Evolutionary conservation across 305 asterid species (phyloP).

Genomic region (Solanum hybrid): DNA sequence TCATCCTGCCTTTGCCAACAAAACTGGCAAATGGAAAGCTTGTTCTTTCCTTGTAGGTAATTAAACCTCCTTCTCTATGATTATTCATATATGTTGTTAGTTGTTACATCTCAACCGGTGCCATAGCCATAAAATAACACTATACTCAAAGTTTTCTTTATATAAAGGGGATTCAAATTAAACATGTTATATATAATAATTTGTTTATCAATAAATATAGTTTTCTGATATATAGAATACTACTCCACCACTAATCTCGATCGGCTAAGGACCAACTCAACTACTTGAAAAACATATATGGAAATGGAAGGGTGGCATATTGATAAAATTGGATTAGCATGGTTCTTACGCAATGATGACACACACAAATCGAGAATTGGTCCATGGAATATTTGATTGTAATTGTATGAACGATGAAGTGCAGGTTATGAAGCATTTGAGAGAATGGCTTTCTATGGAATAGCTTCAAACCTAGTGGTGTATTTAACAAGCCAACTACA

Average conservation of each 20-base stretch:
- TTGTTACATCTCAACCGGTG: neutral
- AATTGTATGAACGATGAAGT: neutral
- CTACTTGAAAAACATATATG: neutral
- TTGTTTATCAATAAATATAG: too few species aligned
- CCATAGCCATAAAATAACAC: neutral
- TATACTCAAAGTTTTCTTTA: too few species aligned
- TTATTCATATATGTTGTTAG: neutral
- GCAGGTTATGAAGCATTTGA: slow-evolving; percentile 79
- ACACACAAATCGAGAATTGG: neutral
- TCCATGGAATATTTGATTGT: neutral
- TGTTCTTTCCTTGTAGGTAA: slow-evolving; percentile 74
- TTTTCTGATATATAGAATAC: neutral
- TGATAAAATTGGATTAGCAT: neutral
- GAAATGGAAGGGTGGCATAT: neutral
- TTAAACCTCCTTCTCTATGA: neutral
- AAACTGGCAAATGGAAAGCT: slow-evolving; percentile 88
- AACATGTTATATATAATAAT: too few species aligned
- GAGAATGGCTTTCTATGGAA: slow-evolving; percentile 86
- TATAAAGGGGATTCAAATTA: too few species aligned
- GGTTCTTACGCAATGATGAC: neutral
- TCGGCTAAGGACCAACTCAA: neutral
- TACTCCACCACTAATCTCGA: neutral
- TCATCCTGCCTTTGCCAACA: slow-evolving; percentile 41
- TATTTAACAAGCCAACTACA: slow-evolving; percentile 72
- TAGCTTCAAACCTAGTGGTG: slow-evolving; percentile 72